Conservation (phyloP, 352 stramenopile genomes). For the Globisporangium okanoganense region DNA sequence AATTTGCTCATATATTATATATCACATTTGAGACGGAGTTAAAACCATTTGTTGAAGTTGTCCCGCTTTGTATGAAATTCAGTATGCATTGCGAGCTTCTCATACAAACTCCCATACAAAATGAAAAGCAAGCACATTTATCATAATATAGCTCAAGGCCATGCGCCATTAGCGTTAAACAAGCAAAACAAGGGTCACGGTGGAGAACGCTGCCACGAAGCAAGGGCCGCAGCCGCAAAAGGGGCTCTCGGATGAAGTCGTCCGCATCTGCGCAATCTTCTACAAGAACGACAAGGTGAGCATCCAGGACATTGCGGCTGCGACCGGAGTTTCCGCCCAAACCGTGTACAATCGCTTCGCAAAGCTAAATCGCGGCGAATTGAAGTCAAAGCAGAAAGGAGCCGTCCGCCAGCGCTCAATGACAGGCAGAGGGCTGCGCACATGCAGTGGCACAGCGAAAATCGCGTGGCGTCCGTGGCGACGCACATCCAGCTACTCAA, state of each 20-base stretch:
- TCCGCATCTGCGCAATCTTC: not conserved
- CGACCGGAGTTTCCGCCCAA: not conserved
- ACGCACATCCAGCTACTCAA: not conserved
- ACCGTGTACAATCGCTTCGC: not conserved
- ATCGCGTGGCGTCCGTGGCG: not conserved
- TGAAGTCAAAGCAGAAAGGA: not conserved
- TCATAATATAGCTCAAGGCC: too few relatives aligned
- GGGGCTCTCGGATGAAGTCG: not conserved
- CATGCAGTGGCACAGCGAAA: not conserved
- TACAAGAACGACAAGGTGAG: not conserved
- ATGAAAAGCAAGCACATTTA: too few relatives aligned
- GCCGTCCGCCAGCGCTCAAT: not conserved
- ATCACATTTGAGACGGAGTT: not conserved
- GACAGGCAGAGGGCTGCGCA: not conserved
- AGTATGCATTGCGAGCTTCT: not conserved
- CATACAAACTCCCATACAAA: not conserved
- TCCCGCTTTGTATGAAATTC: not conserved
- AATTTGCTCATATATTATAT: not conserved
- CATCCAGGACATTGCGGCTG: not conserved
- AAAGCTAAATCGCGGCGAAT: not conserved
- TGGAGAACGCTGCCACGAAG: not conserved
- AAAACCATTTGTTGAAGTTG: not conserved
- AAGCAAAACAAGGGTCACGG: not conserved
- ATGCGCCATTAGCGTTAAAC: not conserved
- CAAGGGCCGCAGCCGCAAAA: not conserved